These are phyloP conservation scores for Houttuynia cordata DNA, from an alignment of 164 flowering plant species.

Conservation along the genomic window DNA sequence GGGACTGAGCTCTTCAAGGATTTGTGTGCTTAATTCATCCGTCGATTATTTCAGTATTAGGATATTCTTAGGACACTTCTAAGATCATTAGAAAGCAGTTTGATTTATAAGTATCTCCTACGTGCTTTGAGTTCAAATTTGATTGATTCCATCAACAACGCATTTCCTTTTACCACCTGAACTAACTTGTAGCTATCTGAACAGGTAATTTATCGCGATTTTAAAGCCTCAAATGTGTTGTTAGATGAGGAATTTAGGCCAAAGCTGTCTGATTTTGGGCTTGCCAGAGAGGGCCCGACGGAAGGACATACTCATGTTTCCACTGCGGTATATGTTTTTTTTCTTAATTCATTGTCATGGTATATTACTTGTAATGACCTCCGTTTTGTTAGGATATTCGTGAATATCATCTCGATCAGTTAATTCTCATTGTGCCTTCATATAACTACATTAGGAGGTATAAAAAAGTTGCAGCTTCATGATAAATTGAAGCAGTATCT, in stretches of 20 bases:
- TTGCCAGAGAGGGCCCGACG: slow-evolving; percentile 88
- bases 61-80: not conserved
- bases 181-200: not conserved
- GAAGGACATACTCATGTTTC: slow-evolving; percentile 73
- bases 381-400: too few species aligned
- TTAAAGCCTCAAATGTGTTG: slow-evolving; percentile 81
- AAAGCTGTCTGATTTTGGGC: slow-evolving; percentile 92
- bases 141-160: not conserved
- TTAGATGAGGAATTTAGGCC: slow-evolving; percentile 63
- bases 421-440: too few species aligned
- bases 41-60: too few species aligned
- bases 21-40: too few species aligned
- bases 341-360: too few species aligned
- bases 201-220: slow-evolving; percentile 87
- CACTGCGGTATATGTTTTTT: slow-evolving; percentile 50
- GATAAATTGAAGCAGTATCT: too few species aligned
- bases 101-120: not conserved
- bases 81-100: not conserved
- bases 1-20: too few species aligned
- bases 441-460: too few species aligned
- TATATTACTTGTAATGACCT: too few species aligned
- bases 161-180: not conserved
- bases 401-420: too few species aligned
- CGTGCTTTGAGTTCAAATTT: not conserved
- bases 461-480: too few species aligned